These are phyloP conservation scores for Starmera amethionina DNA, from an alignment of 805 yeast species.

Conservation along the genomic window DNA sequence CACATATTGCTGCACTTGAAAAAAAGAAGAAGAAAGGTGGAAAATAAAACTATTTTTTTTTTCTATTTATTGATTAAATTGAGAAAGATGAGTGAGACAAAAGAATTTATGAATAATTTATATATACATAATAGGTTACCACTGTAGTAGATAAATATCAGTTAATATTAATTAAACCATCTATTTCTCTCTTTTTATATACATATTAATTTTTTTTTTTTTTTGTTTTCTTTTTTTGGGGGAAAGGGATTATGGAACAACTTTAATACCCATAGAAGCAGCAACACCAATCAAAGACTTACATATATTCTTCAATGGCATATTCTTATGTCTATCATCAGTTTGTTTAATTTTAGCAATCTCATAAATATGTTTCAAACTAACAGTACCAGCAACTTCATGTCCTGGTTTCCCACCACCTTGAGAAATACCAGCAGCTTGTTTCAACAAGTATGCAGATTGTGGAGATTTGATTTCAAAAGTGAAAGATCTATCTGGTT, in stretches of 20 bases:
- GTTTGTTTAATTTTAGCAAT: constrained; percentile 89
- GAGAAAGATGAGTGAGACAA: too few relatives aligned
- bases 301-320: constrained; percentile 65
- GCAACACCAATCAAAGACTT: constrained; percentile 85
- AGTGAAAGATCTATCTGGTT: constrained; percentile 84
- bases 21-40: constrained; percentile 47
- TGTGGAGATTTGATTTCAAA: constrained; percentile 90
- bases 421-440: constrained; percentile 71
- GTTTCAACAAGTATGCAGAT: constrained; percentile 74
- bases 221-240: not conserved
- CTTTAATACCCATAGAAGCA: constrained; percentile 78
- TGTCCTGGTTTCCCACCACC: constrained; percentile 69
- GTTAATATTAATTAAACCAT: too few relatives aligned
- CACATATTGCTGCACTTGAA: constrained; percentile 90
- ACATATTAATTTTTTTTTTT: constrained; percentile 2
- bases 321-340: constrained; percentile 66
- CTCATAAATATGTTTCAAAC: constrained; percentile 87
- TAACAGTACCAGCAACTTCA: constrained; percentile 49
- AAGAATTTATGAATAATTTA: too few relatives aligned
- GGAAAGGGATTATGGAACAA: constrained; percentile 67
- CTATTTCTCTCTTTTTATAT: constrained; percentile 1
- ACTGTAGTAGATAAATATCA: too few relatives aligned
- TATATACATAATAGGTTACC: too few relatives aligned
- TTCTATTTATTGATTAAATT: too few relatives aligned
- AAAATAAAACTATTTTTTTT: too few relatives aligned